Evolutionary conservation across 2,329 filamentous ascomycete species (phyloP).

Genomic region (Aaosphaeria pasadenensis): DNA sequence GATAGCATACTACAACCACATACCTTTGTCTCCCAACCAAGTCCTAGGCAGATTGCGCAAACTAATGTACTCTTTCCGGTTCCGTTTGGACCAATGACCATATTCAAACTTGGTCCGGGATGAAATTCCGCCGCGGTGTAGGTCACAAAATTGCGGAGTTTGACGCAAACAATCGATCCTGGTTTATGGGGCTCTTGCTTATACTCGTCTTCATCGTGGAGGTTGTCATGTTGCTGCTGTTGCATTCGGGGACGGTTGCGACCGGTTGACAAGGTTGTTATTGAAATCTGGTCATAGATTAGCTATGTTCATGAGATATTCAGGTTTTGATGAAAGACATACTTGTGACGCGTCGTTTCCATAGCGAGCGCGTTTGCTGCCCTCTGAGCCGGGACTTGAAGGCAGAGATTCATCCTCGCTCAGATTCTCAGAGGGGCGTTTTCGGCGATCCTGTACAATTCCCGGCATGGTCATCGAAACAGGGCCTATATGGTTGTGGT

Average conservation of each 20-base stretch:
- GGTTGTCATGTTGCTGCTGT: background rate
- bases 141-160: conserved; percentile 86
- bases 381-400: conserved; percentile 13
- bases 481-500: too few relatives aligned
- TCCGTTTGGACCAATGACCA: conserved; percentile 98
- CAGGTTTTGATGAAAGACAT: background rate
- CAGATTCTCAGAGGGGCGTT: conserved; percentile 16
- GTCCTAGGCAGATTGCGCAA: conserved; percentile 89
- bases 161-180: conserved; percentile 85
- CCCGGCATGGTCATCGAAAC: conserved; percentile 19
- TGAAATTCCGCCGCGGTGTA: conserved; percentile 90
- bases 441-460: conserved; percentile 11
- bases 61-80: conserved; percentile 97
- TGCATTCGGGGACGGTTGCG: conserved; percentile 2
- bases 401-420: conserved; percentile 18
- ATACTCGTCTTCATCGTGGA: conserved; percentile 6
- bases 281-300: background rate
- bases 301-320: background rate
- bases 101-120: conserved; percentile 89
- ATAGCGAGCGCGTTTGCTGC: conserved; percentile 32
- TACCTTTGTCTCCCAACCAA: conserved; percentile 74
- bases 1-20: conserved; percentile 1
- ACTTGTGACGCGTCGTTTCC: conserved; percentile 26
- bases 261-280: conserved; percentile 2
- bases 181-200: conserved; percentile 47